These are phyloP conservation scores for Coemansia sp. DNA, from an alignment of 192 early-diverging fungal species.

Conservation along the genomic window DNA sequence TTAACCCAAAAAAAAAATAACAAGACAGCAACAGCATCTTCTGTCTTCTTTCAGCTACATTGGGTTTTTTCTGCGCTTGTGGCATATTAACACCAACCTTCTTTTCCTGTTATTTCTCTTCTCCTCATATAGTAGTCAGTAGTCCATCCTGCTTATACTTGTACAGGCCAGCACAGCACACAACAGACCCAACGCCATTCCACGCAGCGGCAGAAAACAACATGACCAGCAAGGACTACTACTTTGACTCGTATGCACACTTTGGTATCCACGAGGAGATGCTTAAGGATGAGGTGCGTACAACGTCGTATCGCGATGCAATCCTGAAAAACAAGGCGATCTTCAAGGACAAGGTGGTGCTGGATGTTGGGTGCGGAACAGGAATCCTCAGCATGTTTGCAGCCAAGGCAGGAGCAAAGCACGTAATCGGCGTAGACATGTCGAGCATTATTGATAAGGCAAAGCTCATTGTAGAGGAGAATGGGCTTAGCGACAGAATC, in stretches of 20 bases:
- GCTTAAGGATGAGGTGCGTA: slow-evolving; percentile 98
- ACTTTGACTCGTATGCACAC: slow-evolving; percentile 99
- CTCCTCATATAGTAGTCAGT: background rate
- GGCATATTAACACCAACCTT: background rate
- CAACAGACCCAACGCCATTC: no score
- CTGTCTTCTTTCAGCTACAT: no score
- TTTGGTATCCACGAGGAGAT: slow-evolving; percentile 95
- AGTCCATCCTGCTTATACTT: background rate
- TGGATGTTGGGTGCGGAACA: slow-evolving; percentile 99
- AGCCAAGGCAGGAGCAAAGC: slow-evolving; percentile 95
- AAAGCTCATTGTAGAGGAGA: slow-evolving; percentile 89
- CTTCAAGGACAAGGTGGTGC: slow-evolving; percentile 95
- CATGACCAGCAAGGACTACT: slow-evolving; percentile 75
- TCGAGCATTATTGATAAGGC: slow-evolving; percentile 97
- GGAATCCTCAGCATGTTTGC: slow-evolving; percentile 99
- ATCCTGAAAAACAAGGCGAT: slow-evolving; percentile 96
- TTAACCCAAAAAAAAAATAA: background rate
- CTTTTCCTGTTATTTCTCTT: background rate
- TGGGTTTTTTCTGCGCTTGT: no score
- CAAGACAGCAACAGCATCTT: background rate
- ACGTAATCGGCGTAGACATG: slow-evolving; percentile 96
- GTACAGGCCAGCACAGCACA: background rate
- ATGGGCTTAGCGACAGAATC: slow-evolving; percentile 85
- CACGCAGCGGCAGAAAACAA: slow-evolving; percentile 18
- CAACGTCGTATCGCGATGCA: slow-evolving; percentile 85